phyloP scores from a whole-genome alignment of 257 asterid genomes.

The Prunella vulgaris region DNA sequence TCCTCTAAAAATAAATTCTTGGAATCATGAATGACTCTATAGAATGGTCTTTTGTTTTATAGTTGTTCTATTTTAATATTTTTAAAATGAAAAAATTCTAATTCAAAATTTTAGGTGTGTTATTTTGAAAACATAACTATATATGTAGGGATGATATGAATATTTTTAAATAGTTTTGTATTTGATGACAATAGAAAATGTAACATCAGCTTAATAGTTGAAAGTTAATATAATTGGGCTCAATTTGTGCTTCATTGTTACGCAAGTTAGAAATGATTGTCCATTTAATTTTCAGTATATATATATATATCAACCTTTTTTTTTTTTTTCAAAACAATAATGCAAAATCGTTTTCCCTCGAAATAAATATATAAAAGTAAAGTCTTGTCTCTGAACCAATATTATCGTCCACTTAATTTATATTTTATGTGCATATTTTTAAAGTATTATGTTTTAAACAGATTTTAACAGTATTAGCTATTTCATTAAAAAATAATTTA shows the following conservation, averaged over 20 bases:
- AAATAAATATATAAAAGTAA: neutral
- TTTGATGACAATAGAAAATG: neutral
- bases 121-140: neutral
- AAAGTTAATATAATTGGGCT: conserved; percentile 10
- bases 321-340: neutral
- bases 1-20: too few species aligned
- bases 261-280: conserved; percentile 27
- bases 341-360: neutral
- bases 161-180: neutral
- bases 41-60: too few species aligned
- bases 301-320: neutral
- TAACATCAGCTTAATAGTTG: neutral
- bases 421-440: too few species aligned
- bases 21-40: too few species aligned
- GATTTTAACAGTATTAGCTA: too few species aligned
- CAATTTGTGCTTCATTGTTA: conserved; percentile 22
- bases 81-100: neutral
- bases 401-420: too few species aligned
- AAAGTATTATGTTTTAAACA: too few species aligned
- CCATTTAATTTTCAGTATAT: neutral
- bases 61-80: neutral
- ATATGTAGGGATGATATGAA: neutral
- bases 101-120: neutral
- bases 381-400: too few species aligned
- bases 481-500: too few species aligned